These are phyloP conservation scores for Cryptosporidium bovis DNA, from an alignment of 169 alveolate genomes.

Conservation along the genomic window DNA sequence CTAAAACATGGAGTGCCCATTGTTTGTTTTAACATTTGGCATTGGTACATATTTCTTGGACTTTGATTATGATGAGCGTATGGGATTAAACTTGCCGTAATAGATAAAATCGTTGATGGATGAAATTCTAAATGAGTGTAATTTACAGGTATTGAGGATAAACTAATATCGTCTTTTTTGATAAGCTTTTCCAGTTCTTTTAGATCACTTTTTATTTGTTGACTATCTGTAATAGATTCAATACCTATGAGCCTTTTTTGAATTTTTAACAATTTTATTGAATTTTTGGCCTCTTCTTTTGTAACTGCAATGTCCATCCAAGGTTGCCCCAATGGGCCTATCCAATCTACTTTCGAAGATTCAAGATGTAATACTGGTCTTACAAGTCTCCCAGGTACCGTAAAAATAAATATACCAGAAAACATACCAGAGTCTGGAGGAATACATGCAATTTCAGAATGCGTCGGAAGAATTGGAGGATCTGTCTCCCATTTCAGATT, in stretches of 20 bases:
- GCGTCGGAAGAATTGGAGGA: slow-evolving; percentile 79
- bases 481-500: slow-evolving; percentile 80
- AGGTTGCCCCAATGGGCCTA: slow-evolving; percentile 96
- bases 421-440: slow-evolving; percentile 84
- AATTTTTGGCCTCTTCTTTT: slow-evolving; percentile 58
- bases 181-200: slow-evolving; percentile 44
- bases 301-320: slow-evolving; percentile 87
- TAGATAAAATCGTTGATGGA: slow-evolving; percentile 94
- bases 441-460: slow-evolving; percentile 88
- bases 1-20: slow-evolving; percentile 98
- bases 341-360: slow-evolving; percentile 92
- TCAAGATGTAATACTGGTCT: slow-evolving; percentile 95
- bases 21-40: slow-evolving; percentile 99
- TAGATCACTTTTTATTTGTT: slow-evolving; percentile 6
- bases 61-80: slow-evolving; percentile 99
- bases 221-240: background rate
- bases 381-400: slow-evolving; percentile 96
- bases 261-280: slow-evolving; percentile 27
- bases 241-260: slow-evolving; percentile 53
- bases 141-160: slow-evolving; percentile 84
- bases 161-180: slow-evolving; percentile 70
- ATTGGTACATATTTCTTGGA: slow-evolving; percentile 98
- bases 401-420: slow-evolving; percentile 93
- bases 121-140: slow-evolving; percentile 95
- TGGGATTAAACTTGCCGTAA: slow-evolving; percentile 97